phyloP scores from a whole-genome alignment of 2,329 filamentous ascomycete species.

The Teratosphaeria gauchensis region DNA sequence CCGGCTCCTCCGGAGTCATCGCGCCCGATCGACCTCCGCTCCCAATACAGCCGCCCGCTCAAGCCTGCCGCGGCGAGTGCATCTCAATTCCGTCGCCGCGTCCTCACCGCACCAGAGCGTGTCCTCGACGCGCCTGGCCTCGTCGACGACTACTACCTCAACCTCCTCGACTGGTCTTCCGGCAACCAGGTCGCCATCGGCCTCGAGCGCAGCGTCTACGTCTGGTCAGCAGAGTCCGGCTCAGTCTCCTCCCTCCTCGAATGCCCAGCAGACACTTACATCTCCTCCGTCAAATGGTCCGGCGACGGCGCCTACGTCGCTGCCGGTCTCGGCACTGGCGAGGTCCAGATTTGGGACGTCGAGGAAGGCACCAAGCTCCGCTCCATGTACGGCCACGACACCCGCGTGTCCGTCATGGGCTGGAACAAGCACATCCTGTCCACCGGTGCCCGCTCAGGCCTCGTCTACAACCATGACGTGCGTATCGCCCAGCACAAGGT shows the following conservation, averaged over 20 bases:
- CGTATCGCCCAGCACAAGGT: slow-evolving; percentile 97
- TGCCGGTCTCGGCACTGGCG: slow-evolving; percentile 86
- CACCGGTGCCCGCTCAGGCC: slow-evolving; percentile 84
- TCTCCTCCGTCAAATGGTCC: slow-evolving; percentile 98
- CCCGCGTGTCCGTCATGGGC: slow-evolving; percentile 93
- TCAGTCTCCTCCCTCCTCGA: slow-evolving; percentile 82
- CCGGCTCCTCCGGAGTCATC: slow-evolving; percentile 95
- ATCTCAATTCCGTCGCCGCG: slow-evolving; percentile 81
- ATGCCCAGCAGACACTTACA: slow-evolving; percentile 80
- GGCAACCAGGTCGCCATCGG: slow-evolving; percentile 97
- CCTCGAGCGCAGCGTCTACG: slow-evolving; percentile 91
- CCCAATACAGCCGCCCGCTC: slow-evolving; percentile 95
- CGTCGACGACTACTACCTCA: slow-evolving; percentile 98
- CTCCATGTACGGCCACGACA: slow-evolving; percentile 97
- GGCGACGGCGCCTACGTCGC: slow-evolving; percentile 93
- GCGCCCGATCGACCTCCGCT: slow-evolving; percentile 92
- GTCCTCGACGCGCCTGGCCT: slow-evolving; percentile 93
- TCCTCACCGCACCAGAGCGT: slow-evolving; percentile 89
- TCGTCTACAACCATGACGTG: slow-evolving; percentile 98
- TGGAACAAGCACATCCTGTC: slow-evolving; percentile 99
- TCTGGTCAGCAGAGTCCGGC: slow-evolving; percentile 95
- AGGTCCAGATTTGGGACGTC: slow-evolving; percentile 99
- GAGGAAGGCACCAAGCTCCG: slow-evolving; percentile 90
- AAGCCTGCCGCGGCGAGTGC: slow-evolving; percentile 64
- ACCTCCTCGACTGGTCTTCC: slow-evolving; percentile 95